Conservation (phyloP, 495 filamentous ascomycete species). For the Emericellopsis terricola region DNA sequence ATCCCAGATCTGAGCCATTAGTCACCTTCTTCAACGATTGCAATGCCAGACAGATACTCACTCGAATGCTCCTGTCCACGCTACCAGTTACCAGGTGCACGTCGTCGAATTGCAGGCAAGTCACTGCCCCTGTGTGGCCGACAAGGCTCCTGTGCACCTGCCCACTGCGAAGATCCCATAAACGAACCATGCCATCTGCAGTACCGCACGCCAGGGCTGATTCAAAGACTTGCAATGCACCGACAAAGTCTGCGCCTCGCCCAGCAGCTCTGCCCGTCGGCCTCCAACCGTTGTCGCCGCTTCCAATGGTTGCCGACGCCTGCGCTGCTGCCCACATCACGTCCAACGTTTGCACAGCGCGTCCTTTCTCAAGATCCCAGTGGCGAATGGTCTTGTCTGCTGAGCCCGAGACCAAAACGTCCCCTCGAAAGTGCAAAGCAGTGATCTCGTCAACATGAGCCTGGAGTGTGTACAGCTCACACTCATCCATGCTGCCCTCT, state of each 20-base stretch:
- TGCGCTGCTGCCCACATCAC: constrained; percentile 98
- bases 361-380: constrained; percentile 91
- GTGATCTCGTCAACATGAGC: constrained; percentile 92
- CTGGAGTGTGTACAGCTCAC: constrained; percentile 68
- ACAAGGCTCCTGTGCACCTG: constrained; percentile 93
- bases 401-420: constrained; percentile 87
- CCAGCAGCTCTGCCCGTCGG: constrained; percentile 35
- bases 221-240: constrained; percentile 90
- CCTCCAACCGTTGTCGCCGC: constrained; percentile 36
- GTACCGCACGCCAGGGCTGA: constrained; percentile 95
- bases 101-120: constrained; percentile 91
- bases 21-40: constrained; percentile 5
- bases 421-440: constrained; percentile 71
- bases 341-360: constrained; percentile 93
- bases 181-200: constrained; percentile 88
- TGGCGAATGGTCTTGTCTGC: constrained; percentile 93
- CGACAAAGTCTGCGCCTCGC: constrained; percentile 74
- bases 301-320: constrained; percentile 47
- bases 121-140: constrained; percentile 90
- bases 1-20: constrained; percentile 76
- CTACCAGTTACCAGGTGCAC: constrained; percentile 89
- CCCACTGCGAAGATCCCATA: constrained; percentile 94
- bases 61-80: constrained; percentile 81
- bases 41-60: constrained; percentile 27
- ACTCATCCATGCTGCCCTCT: constrained; percentile 65